Conservation (phyloP, 441 rosid genomes). For the Capsella rubella region DNA sequence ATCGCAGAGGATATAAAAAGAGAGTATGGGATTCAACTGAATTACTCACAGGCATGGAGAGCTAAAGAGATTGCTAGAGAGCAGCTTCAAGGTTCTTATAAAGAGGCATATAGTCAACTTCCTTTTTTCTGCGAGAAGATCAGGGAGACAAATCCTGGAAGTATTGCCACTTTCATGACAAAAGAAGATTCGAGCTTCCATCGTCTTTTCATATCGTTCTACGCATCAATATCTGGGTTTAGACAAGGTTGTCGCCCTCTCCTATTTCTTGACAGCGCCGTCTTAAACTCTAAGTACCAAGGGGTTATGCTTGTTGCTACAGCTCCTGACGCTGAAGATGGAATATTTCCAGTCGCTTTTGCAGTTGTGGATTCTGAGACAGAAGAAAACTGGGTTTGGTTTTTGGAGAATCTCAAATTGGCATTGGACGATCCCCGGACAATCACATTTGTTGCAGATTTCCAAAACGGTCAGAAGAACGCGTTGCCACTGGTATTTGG, state of each 20-base stretch:
- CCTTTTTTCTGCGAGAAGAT: constrained; percentile 78
- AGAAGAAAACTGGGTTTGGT: constrained; percentile 82
- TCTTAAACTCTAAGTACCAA: constrained; percentile 71
- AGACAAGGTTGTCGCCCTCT: constrained; percentile 77
- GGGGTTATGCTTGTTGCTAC: constrained; percentile 66
- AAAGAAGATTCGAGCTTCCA: constrained; percentile 79
- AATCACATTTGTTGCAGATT: constrained; percentile 74
- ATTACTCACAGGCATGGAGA: constrained; percentile 82
- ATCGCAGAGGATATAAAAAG: constrained; percentile 71
- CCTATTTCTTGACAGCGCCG: constrained; percentile 63
- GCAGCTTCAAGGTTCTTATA: constrained; percentile 80
- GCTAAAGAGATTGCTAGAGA: constrained; percentile 81
- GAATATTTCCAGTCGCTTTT: constrained; percentile 71
- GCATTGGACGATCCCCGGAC: constrained; percentile 53
- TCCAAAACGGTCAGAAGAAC: constrained; percentile 64
- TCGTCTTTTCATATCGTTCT: constrained; percentile 72
- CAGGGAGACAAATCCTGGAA: constrained; percentile 82
- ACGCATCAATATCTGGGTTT: constrained; percentile 72
- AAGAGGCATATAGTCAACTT: constrained; percentile 71
- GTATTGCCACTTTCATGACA: constrained; percentile 64
- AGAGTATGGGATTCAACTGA: constrained; percentile 75
- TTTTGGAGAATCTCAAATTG: constrained; percentile 59
- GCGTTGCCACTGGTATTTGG: constrained; percentile 61
- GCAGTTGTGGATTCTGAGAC: constrained; percentile 74
- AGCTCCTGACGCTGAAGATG: constrained; percentile 77